phyloP scores from a whole-genome alignment of 176 grass and related monocot species.

The Tuctoria greenei region DNA sequence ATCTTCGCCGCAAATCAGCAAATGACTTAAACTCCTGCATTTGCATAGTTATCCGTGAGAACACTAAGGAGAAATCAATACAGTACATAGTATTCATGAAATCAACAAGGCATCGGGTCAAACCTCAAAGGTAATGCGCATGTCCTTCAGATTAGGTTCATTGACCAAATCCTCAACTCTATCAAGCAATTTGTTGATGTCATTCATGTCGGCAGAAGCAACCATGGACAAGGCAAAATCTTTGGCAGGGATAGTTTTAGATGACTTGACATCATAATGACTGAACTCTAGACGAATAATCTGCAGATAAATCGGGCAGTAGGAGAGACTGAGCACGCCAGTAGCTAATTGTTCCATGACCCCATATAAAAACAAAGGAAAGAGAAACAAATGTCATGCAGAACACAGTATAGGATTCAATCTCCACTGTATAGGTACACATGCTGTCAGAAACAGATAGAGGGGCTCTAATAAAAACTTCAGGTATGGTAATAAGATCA shows the following conservation, averaged over 20 bases:
- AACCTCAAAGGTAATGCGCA: slow-evolving; percentile 82
- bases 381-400: slow-evolving; percentile 2
- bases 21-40: slow-evolving; percentile 90
- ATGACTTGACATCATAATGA: slow-evolving; percentile 87
- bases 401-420: neutral
- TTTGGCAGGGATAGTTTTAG: slow-evolving; percentile 68
- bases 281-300: slow-evolving; percentile 82
- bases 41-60: slow-evolving; percentile 15
- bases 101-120: slow-evolving; percentile 11
- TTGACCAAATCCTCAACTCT: slow-evolving; percentile 62
- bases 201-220: slow-evolving; percentile 82
- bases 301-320: slow-evolving; percentile 41
- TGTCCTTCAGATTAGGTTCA: slow-evolving; percentile 53
- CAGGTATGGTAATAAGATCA: neutral
- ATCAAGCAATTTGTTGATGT: slow-evolving; percentile 79
- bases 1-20: slow-evolving; percentile 72
- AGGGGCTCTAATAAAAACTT: neutral
- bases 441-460: neutral
- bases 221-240: slow-evolving; percentile 94
- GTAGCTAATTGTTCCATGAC: neutral
- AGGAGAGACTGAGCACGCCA: neutral
- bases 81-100: neutral
- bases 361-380: neutral
- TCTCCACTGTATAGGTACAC: neutral
- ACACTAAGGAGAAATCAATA: neutral